Percentiles rank a stretch among this genome's conserved stretches.
phyloP scores from a whole-genome alignment of 1,284 basidiomycete species.

The Anthracocystis walkeri region DNA sequence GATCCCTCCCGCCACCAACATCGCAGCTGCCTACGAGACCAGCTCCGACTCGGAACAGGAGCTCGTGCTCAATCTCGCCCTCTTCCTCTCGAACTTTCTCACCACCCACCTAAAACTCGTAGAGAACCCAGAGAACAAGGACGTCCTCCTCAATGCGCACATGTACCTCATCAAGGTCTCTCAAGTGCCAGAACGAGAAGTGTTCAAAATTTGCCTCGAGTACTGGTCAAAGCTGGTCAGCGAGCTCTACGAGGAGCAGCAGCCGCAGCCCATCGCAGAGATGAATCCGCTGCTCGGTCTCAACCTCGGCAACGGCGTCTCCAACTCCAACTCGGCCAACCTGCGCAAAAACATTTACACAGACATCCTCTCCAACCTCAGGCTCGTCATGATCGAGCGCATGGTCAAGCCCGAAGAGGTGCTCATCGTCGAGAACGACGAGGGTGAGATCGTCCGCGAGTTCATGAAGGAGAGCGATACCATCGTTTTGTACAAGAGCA shows the following conservation, averaged over 20 bases:
- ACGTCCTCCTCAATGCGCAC: conserved; percentile 84
- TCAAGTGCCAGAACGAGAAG: conserved; percentile 96
- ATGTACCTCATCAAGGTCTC: conserved; percentile 99
- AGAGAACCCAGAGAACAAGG: conserved; percentile 90
- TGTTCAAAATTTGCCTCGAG: conserved; percentile 99
- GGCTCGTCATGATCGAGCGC: conserved; percentile 95
- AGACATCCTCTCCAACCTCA: conserved; percentile 90
- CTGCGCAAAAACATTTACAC: conserved; percentile 90
- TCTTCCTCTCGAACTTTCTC: conserved; percentile 97
- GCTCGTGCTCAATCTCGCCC: conserved; percentile 93
- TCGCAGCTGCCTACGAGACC: conserved; percentile 89
- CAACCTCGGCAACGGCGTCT: conserved; percentile 72
- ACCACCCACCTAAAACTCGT: conserved; percentile 85
- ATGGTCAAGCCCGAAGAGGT: conserved; percentile 99
- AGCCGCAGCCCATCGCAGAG: conserved; percentile 89
- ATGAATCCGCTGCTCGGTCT: conserved; percentile 93
- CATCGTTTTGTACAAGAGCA: conserved; percentile 98
- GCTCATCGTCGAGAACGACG: conserved; percentile 98
- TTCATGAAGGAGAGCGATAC: conserved; percentile 99
- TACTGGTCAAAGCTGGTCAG: conserved; percentile 97
- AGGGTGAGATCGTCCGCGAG: conserved; percentile 98
- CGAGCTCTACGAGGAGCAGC: conserved; percentile 98
- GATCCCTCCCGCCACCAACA: conserved; percentile 78
- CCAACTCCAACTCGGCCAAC: conserved; percentile 64
- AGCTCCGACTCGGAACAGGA: conserved; percentile 95